Percentiles rank a stretch among this genome's conserved stretches.
These are phyloP conservation scores for Botrytis byssoidea DNA, from an alignment of 2,329 filamentous ascomycete genomes.

Conservation along the genomic window DNA sequence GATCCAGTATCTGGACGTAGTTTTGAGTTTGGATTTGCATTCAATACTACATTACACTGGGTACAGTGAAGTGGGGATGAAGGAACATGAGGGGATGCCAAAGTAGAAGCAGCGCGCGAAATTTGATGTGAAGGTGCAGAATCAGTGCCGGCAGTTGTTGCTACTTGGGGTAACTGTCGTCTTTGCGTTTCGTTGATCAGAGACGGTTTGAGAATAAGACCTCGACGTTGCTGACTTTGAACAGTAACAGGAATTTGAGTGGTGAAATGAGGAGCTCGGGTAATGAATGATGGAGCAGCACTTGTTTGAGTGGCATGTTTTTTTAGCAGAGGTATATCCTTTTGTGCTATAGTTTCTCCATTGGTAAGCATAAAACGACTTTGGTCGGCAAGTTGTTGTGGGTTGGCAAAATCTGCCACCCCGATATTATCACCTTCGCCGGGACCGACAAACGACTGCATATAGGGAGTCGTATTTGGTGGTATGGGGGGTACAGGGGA, in stretches of 20 bases:
- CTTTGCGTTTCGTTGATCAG: neutral
- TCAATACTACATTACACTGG: slow-evolving; percentile 10
- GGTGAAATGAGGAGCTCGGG: slow-evolving; percentile 16
- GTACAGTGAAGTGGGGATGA: slow-evolving; percentile 11
- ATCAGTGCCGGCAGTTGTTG: neutral
- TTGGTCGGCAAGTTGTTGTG: neutral
- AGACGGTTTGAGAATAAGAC: slow-evolving; percentile 12
- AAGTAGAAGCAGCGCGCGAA: neutral
- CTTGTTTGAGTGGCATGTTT: slow-evolving; percentile 18
- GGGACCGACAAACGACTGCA: neutral
- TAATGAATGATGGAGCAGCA: slow-evolving; percentile 14
- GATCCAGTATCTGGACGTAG: too few relatives aligned
- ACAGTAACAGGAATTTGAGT: slow-evolving; percentile 14
- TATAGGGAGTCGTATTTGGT: neutral
- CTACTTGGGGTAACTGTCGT: neutral
- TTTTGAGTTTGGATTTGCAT: neutral
- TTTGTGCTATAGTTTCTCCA: neutral
- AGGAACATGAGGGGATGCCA: neutral
- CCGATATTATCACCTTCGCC: neutral
- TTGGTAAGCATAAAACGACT: neutral
- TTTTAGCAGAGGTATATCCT: neutral
- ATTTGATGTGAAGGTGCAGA: neutral
- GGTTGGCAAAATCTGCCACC: slow-evolving; percentile 5
- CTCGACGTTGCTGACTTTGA: slow-evolving; percentile 18
- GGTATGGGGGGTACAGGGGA: neutral